phyloP scores from a whole-genome alignment of 2,329 filamentous ascomycete species.

The Cadophora sp. region DNA sequence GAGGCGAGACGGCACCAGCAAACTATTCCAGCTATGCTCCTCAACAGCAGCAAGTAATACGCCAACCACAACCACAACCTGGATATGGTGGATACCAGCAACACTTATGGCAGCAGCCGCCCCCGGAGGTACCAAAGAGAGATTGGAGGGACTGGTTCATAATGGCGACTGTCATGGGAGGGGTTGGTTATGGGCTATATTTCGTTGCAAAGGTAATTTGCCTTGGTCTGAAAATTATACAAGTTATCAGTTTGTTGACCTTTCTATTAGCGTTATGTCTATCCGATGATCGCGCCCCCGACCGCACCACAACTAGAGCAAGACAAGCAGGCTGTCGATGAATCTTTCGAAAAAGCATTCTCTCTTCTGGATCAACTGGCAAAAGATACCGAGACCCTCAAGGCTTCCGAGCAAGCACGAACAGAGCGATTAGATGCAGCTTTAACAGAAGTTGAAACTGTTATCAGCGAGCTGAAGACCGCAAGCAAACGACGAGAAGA shows the following conservation, averaged over 20 bases:
- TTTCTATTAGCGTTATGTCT: slow-evolving; percentile 76
- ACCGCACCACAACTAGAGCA: slow-evolving; percentile 93
- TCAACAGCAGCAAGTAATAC: slow-evolving; percentile 51
- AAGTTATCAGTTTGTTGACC: slow-evolving; percentile 15
- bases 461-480: slow-evolving; percentile 81
- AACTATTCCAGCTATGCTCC: slow-evolving; percentile 50
- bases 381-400: slow-evolving; percentile 87
- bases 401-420: slow-evolving; percentile 82
- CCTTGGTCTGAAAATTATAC: not conserved
- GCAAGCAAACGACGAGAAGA: slow-evolving; percentile 84
- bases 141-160: slow-evolving; percentile 99
- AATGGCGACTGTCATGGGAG: slow-evolving; percentile 94
- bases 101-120: slow-evolving; percentile 63
- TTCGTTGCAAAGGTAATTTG: slow-evolving; percentile 77
- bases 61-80: slow-evolving; percentile 47
- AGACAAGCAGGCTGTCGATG: slow-evolving; percentile 92
- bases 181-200: slow-evolving; percentile 88
- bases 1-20: too few species aligned
- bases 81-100: slow-evolving; percentile 57
- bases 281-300: slow-evolving; percentile 88
- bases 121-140: slow-evolving; percentile 71
- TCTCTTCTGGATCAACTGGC: slow-evolving; percentile 88
- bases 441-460: slow-evolving; percentile 82
- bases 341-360: slow-evolving; percentile 92
- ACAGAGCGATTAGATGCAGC: slow-evolving; percentile 84